phyloP scores from a whole-genome alignment of 345 rosid species.

The Turnera subulata region DNA sequence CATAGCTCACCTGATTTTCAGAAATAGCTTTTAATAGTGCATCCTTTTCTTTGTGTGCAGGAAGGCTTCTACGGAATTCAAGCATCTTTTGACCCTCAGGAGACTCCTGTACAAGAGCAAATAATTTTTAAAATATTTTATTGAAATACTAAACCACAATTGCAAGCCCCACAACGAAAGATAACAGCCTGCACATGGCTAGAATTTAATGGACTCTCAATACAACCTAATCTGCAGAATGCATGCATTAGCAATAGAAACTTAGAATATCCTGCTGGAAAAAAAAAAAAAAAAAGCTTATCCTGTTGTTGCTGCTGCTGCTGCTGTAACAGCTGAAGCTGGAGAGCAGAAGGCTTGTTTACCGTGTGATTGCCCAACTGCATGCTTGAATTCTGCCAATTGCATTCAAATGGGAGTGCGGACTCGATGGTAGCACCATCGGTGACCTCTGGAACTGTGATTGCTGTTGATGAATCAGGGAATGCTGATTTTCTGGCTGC shows the following conservation, averaged over 20 bases:
- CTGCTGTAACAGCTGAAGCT: slow-evolving; percentile 48
- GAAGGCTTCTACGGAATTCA: slow-evolving; percentile 84
- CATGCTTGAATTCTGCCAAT: slow-evolving; percentile 62
- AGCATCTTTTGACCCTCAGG: slow-evolving; percentile 86
- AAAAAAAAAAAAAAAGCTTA: too few species aligned
- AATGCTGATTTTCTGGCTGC: too few species aligned
- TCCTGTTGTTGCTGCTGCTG: slow-evolving; percentile 6
- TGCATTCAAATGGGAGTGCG: slow-evolving; percentile 56
- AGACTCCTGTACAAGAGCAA: slow-evolving; percentile 52
- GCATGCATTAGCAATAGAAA: too few species aligned
- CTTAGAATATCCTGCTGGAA: too few species aligned
- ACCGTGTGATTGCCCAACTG: slow-evolving; percentile 71
- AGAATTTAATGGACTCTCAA: background rate
- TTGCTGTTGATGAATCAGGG: too few species aligned
- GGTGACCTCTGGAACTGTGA: too few species aligned
- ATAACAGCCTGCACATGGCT: background rate
- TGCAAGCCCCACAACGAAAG: background rate
- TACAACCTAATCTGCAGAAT: too few species aligned
- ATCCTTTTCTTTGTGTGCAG: slow-evolving; percentile 81
- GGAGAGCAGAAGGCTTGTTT: slow-evolving; percentile 57
- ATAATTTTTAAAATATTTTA: slow-evolving; percentile 2
- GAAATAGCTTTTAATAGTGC: slow-evolving; percentile 57
- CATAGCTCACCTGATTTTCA: slow-evolving; percentile 69
- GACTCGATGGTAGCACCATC: slow-evolving; percentile 55
- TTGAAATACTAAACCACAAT: slow-evolving; percentile 2